Evolutionary conservation across 208 protist genomes (phyloP), one percentile per base, ranked within the genome.

Genomic region (Wallacemonas sp.): DNA sequence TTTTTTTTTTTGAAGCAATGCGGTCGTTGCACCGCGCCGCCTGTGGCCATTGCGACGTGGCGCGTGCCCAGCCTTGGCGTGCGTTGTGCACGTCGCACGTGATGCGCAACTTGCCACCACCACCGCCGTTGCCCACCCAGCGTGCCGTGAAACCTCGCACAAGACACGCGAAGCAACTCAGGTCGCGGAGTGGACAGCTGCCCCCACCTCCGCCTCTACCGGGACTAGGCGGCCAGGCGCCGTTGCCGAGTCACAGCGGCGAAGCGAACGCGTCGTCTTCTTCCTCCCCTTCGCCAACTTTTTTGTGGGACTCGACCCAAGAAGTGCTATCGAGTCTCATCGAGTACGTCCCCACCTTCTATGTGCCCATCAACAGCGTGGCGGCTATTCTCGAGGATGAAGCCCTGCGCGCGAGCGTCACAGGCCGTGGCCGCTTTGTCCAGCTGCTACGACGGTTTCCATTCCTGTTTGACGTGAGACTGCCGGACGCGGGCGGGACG

Each of bases 291-390:
- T 6, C 9, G 5, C 21, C 38, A 12, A 30, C 24, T 41, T n/a
- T 54, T 53, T n/a, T 64, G 38, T 79, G 78, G 73, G 80, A 73
- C 27, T 84, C 85, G n/a, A 79, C 85, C 10, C 85, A 92, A 46
- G 83, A 92, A 36, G 79, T 95, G 50, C 73, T 89, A 32, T 70
- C 70, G 6, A 38, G 54, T 10, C 85, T 93, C 45, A 60, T 91
- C n/a, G 75, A 85, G 33, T 87, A 85, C 72, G 76, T 95, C 41
- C 90, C 90, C 12, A 90, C 90, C 13, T 95, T 85, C 68, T 92
- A 80, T 46, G 87, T 93, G 10, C 78, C 83, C 8, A 58, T 92
- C 21, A 68, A 83, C 15, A 78, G 79, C 45, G 80, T 93, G 4
- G 87, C 82, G 17, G 85, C 85, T 2, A 72, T 92, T n/a, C 71